Evolutionary conservation across 2,329 filamentous ascomycete genomes (phyloP).

Genomic region (Xylariaceae sp.): DNA sequence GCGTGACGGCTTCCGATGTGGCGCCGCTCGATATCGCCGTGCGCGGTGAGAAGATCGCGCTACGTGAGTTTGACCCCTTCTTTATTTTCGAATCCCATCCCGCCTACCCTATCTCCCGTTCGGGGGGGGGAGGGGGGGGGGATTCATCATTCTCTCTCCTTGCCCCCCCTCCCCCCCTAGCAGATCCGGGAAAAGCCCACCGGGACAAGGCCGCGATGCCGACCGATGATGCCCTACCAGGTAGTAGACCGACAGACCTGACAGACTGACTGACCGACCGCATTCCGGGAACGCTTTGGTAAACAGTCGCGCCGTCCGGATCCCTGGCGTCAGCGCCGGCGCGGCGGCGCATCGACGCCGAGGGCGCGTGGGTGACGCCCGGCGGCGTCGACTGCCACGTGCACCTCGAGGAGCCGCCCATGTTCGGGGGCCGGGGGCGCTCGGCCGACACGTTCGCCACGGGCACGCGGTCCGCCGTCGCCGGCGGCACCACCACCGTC

Average conservation of each 20-base stretch:
- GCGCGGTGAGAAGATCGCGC: slow-evolving; percentile 33
- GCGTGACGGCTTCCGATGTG: slow-evolving; percentile 34
- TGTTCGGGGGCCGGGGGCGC: slow-evolving; percentile 26
- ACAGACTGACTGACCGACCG: too few relatives aligned
- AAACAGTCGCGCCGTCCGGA: slow-evolving; percentile 32
- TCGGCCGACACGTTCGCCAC: slow-evolving; percentile 29
- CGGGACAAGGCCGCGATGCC: too few relatives aligned
- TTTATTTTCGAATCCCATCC: too few relatives aligned
- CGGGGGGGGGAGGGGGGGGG: too few relatives aligned
- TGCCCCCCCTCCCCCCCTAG: too few relatives aligned
- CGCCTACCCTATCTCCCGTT: too few relatives aligned
- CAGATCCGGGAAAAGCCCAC: too few relatives aligned
- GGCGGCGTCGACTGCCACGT: slow-evolving; percentile 32
- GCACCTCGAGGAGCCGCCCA: slow-evolving; percentile 30
- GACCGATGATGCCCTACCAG: too few relatives aligned
- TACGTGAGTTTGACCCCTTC: too few relatives aligned
- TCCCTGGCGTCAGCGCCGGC: slow-evolving; percentile 22
- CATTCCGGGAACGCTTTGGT: too few relatives aligned
- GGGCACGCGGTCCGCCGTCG: slow-evolving; percentile 47
- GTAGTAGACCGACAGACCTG: too few relatives aligned
- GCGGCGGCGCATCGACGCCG: slow-evolving; percentile 30
- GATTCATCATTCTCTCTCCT: too few relatives aligned
- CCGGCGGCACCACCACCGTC: slow-evolving; percentile 52
- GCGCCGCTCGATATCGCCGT: slow-evolving; percentile 34
- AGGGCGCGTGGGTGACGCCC: slow-evolving; percentile 35